These are phyloP conservation scores for Cucumis hystrix DNA, from an alignment of 306 rosid species.

Conservation along the genomic window DNA sequence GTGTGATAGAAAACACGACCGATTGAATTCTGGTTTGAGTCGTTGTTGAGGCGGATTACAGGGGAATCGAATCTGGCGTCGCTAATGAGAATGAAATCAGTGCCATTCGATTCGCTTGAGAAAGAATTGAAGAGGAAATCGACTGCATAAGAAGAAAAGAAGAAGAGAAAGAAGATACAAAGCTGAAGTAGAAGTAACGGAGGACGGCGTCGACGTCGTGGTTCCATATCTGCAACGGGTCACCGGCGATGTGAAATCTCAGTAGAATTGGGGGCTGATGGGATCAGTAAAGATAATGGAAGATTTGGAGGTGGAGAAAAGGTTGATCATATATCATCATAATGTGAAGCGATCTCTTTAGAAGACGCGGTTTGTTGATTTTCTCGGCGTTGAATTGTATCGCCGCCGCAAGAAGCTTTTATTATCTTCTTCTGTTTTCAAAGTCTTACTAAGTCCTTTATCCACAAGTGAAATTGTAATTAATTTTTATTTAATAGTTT, in stretches of 20 bases:
- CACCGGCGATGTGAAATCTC: background rate
- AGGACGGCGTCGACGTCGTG: background rate
- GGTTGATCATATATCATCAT: background rate
- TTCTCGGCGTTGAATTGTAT: background rate
- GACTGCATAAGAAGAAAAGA: conserved; percentile 17
- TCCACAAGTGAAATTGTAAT: too few species aligned
- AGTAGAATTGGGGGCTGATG: background rate
- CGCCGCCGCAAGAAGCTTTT: background rate
- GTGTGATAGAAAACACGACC: conserved; percentile 55
- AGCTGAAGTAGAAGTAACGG: background rate
- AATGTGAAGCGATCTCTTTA: background rate
- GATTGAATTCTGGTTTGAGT: conserved; percentile 37
- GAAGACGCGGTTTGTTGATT: conserved; percentile 1
- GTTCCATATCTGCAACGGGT: background rate
- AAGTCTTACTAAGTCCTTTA: background rate
- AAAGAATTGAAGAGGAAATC: conserved; percentile 61
- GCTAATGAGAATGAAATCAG: conserved; percentile 41
- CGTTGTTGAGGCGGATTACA: conserved; percentile 64
- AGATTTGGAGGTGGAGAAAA: background rate
- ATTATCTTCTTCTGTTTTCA: background rate
- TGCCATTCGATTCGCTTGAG: conserved; percentile 22
- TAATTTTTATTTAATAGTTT: too few species aligned
- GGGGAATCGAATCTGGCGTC: conserved; percentile 46
- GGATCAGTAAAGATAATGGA: background rate
- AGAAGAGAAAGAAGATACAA: background rate